Evolutionary conservation across 2,329 filamentous ascomycete genomes (phyloP), one percentile per base, ranked within the genome.

Genomic region (Penicillium sp.): DNA sequence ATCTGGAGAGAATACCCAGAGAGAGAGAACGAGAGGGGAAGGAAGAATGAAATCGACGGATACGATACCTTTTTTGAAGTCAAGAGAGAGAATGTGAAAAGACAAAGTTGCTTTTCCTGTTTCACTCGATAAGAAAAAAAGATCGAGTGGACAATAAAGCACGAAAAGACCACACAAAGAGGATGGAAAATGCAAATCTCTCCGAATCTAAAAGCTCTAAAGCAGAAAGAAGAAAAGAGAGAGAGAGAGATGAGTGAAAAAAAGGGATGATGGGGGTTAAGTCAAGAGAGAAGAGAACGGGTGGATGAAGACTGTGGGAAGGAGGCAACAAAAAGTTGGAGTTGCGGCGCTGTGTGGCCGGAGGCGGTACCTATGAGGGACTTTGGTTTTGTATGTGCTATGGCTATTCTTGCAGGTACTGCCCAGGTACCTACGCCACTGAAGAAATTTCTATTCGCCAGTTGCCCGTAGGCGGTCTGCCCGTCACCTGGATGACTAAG

Each of bases 141-240:
- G 45, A 51, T 52, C 46, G 59, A 55, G 56, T 57, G 50, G 43
- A 56, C 47, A 50, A 52, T 47, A 57, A 55, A 53, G 52, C 46
- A 53, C 49, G 50, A 51, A 19, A 54, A 45, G 37, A 49, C 34
- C 49, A 48, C 49, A 48, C 44, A 50, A 42, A 52, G 50, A 53
- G 46, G 49, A 57, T 55, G 50, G 53, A 58, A 62, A 61, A 63
- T 58, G 61, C 57, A 65, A 63, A 58, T 59, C 54, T 55, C 60
- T n/a, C 52, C 52, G 56, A 54, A 57, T 63, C 62, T 65, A 65
- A 64, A 49, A 54, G 60, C 59, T 66, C 63, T 64, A 64, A 62
- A 58, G 61, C 47, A 60, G 51, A 49, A 53, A 54, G 52, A 60
- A 61, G 55, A 59, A 57, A 51, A 59, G 60, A 63, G 54, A 59